Conservation (phyloP, 2,329 filamentous ascomycete species). For the Metarhizium sp. region DNA sequence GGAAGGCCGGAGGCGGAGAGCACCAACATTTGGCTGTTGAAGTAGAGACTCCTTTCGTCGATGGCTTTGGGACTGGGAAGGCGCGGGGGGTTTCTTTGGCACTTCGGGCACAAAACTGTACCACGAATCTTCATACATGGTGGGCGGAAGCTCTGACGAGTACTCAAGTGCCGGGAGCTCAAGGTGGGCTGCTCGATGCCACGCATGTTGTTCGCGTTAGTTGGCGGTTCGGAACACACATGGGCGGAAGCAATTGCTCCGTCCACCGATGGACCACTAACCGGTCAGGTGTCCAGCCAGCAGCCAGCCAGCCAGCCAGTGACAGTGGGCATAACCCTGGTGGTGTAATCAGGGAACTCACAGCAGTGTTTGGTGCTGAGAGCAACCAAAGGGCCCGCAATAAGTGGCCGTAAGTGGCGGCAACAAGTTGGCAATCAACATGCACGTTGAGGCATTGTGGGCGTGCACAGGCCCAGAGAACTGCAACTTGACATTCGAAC, state of each 20-base stretch:
- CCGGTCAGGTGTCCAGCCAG: too few relatives aligned
- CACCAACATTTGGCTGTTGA: slow-evolving; percentile 52
- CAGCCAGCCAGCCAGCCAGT: background rate
- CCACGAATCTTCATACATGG: slow-evolving; percentile 79
- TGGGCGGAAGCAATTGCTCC: slow-evolving; percentile 5
- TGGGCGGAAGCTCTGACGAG: slow-evolving; percentile 9
- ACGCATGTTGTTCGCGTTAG: background rate
- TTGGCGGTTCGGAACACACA: background rate
- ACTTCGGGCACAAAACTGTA: slow-evolving; percentile 65
- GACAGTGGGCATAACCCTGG: background rate
- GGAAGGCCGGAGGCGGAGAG: background rate
- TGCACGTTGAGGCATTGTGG: background rate
- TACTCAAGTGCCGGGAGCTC: slow-evolving; percentile 1
- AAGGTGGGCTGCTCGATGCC: slow-evolving; percentile 16
- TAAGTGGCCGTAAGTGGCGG: background rate
- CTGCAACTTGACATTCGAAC: too few relatives aligned
- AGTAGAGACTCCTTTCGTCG: slow-evolving; percentile 62
- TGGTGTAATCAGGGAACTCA: background rate
- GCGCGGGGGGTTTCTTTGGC: slow-evolving; percentile 37
- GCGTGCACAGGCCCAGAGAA: background rate
- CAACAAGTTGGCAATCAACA: background rate
- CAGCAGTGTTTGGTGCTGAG: background rate
- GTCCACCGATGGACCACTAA: slow-evolving; percentile 1
- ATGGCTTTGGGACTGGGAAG: slow-evolving; percentile 40
- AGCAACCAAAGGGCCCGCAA: background rate